Conservation (phyloP, 2,329 filamentous ascomycete species). For the Cladophialophora yegresii region DNA sequence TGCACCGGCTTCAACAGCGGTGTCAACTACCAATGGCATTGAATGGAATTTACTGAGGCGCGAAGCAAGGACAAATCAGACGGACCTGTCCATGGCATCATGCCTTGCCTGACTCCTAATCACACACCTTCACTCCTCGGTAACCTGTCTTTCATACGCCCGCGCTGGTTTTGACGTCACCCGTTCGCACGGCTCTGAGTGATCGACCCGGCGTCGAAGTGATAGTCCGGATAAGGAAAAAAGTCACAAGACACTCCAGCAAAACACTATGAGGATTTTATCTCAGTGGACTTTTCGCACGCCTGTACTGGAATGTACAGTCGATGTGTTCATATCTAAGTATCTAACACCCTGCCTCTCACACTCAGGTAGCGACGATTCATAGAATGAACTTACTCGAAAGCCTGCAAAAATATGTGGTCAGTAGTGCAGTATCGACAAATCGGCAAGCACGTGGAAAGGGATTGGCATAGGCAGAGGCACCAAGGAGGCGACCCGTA, state of each 20-base stretch:
- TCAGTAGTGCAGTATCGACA: neutral
- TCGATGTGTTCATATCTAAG: neutral
- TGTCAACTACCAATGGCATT: too few relatives aligned
- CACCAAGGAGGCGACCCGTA: neutral
- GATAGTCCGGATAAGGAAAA: neutral
- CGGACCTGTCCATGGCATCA: too few relatives aligned
- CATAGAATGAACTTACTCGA: neutral
- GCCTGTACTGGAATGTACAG: neutral
- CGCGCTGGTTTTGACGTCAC: too few relatives aligned
- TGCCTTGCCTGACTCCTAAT: too few relatives aligned
- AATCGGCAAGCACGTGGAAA: neutral
- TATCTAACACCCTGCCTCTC: neutral
- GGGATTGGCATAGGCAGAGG: neutral
- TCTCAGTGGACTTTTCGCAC: neutral
- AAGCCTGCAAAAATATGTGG: neutral
- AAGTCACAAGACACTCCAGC: neutral
- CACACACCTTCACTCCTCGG: too few relatives aligned
- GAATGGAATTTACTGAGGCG: too few relatives aligned
- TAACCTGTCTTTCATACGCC: too few relatives aligned
- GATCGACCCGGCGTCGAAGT: neutral
- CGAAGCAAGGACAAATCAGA: too few relatives aligned
- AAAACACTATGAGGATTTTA: neutral
- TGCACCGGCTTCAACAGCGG: too few relatives aligned
- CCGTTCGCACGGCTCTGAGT: too few relatives aligned
- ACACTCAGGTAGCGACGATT: neutral